Evolutionary conservation across 768 basidiomycete genomes (phyloP).

Genomic region (Psilocybe cubensis): DNA sequence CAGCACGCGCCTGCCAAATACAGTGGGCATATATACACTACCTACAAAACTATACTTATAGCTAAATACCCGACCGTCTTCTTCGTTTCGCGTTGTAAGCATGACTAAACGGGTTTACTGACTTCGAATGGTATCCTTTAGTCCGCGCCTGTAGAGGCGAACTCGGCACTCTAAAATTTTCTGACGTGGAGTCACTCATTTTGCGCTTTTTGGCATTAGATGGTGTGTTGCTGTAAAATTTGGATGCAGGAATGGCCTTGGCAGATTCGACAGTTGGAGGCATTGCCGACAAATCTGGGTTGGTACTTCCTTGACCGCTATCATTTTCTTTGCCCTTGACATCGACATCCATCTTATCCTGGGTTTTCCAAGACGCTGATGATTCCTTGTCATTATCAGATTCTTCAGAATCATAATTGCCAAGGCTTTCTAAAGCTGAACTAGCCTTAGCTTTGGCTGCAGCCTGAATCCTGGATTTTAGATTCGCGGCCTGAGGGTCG

Average conservation of each 20-base stretch:
- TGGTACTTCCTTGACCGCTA: background rate
- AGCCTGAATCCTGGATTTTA: conserved; percentile 35
- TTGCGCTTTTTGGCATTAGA: conserved; percentile 36
- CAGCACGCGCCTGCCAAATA: background rate
- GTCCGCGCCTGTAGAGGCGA: conserved; percentile 23
- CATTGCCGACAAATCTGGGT: conserved; percentile 20
- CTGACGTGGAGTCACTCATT: conserved; percentile 17
- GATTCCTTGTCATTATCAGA: conserved; percentile 14
- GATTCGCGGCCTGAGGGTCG: conserved; percentile 35
- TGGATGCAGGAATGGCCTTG: conserved; percentile 25
- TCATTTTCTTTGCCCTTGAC: conserved; percentile 16
- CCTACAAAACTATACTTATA: background rate
- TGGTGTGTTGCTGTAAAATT: conserved; percentile 36
- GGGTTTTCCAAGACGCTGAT: background rate
- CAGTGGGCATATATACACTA: background rate
- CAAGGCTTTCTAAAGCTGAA: conserved; percentile 27
- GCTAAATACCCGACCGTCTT: conserved; percentile 26
- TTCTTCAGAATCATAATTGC: conserved; percentile 32
- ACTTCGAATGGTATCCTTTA: conserved; percentile 19
- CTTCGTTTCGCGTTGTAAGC: conserved; percentile 19
- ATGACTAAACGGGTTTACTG: conserved; percentile 23
- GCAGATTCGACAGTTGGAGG: conserved; percentile 33
- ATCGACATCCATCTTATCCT: conserved; percentile 19
- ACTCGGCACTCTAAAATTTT: conserved; percentile 9
- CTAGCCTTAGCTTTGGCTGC: conserved; percentile 23